phyloP scores from a whole-genome alignment of 495 filamentous ascomycete species.

The Talaromyces wortmannii region DNA sequence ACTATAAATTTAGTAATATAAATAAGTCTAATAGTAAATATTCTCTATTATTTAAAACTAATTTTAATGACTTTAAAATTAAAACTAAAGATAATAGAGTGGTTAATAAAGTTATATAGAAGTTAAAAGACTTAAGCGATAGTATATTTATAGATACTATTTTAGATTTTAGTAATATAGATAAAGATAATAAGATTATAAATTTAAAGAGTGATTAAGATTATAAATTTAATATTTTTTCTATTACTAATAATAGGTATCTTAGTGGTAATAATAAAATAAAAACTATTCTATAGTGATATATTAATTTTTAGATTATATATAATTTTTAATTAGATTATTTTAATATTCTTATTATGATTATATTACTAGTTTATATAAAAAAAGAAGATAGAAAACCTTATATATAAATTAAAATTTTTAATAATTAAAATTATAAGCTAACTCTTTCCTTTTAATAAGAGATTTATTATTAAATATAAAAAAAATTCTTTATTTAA shows the following conservation, averaged over 20 bases:
- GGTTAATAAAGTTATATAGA: neutral
- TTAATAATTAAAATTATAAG: neutral
- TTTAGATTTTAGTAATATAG: neutral
- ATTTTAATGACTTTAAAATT: neutral
- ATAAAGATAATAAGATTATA: neutral
- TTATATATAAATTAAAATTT: neutral
- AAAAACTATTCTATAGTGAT: neutral
- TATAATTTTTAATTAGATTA: too few species aligned
- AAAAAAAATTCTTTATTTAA: constrained; percentile 7
- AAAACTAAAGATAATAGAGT: neutral
- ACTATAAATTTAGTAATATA: neutral
- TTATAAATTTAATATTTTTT: neutral
- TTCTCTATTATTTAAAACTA: neutral
- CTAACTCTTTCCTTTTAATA: constrained; percentile 3
- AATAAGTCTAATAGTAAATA: neutral
- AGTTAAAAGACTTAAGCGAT: neutral
- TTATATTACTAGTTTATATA: neutral
- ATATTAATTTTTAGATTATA: neutral
- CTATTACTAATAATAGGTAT: neutral
- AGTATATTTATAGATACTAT: neutral
- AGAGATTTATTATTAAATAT: constrained; percentile 9
- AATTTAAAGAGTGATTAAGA: neutral
- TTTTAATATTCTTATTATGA: neutral
- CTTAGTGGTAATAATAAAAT: neutral
- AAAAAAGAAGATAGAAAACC: neutral